phyloP scores from a whole-genome alignment of 352 stramenopile genomes.

The Phytophthora melonis region DNA sequence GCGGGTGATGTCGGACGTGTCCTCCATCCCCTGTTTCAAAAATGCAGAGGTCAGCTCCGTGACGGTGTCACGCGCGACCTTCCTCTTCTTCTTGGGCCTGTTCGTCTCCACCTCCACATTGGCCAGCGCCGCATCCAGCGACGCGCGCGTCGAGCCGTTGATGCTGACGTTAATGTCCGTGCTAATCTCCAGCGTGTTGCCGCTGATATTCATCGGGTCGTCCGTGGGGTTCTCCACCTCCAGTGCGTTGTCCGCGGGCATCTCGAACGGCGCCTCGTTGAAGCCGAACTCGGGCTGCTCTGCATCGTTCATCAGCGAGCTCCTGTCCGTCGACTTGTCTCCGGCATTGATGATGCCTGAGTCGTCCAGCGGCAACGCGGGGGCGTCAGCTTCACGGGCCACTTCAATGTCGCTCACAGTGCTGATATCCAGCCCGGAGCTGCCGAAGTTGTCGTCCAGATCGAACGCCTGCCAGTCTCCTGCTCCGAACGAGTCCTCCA shows the following conservation, averaged over 20 bases:
- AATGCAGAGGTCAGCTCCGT: conserved; percentile 82
- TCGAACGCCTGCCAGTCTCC: conserved; percentile 89
- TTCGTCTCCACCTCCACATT: conserved; percentile 52
- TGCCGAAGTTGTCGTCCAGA: conserved; percentile 73
- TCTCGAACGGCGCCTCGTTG: conserved; percentile 68
- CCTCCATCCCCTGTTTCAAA: conserved; percentile 81
- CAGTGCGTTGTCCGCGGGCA: conserved; percentile 45
- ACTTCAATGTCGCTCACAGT: conserved; percentile 86
- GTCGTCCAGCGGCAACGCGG: conserved; percentile 61
- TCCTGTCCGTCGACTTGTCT: conserved; percentile 63
- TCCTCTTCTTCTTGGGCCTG: conserved; percentile 83
- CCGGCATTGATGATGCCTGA: conserved; percentile 54
- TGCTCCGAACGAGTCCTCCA: conserved; percentile 81
- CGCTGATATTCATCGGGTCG: conserved; percentile 46
- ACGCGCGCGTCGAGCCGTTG: conserved; percentile 67
- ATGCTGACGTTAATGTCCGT: conserved; percentile 74
- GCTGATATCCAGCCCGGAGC: conserved; percentile 72
- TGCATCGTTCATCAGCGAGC: conserved; percentile 37
- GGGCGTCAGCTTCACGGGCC: conserved; percentile 72
- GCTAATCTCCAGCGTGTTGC: conserved; percentile 72
- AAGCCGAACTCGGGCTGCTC: conserved; percentile 64
- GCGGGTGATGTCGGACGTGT: conserved; percentile 81
- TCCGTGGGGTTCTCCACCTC: conserved; percentile 56
- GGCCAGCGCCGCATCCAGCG: conserved; percentile 67
- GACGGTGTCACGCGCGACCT: conserved; percentile 80